phyloP scores from a whole-genome alignment of 192 early-diverging fungal species.

The Gamsiella multidivaricata region DNA sequence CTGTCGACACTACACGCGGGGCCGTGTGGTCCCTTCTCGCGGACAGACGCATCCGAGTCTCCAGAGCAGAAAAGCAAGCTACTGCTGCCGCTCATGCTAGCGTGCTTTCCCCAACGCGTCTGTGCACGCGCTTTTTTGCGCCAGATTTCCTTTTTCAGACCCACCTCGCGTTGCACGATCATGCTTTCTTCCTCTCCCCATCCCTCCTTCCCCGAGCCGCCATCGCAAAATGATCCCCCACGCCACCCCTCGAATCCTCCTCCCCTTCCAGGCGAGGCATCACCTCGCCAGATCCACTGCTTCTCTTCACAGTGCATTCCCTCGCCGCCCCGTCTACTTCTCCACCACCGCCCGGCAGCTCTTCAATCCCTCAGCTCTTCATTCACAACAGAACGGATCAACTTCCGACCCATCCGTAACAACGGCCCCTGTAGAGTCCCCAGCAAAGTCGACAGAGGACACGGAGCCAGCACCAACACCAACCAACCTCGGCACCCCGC shows the following conservation, averaged over 20 bases:
- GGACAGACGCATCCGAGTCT: too few relatives aligned
- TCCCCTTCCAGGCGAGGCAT: too few relatives aligned
- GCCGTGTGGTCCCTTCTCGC: too few relatives aligned
- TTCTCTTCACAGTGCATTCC: constrained; percentile 14
- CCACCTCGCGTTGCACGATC: constrained; percentile 1
- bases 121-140: too few relatives aligned
- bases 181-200: background rate
- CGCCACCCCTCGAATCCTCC: too few relatives aligned
- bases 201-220: too few relatives aligned
- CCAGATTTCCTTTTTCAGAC: constrained; percentile 13
- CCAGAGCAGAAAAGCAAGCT: too few relatives aligned
- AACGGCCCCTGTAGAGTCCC: background rate
- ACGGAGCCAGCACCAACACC: constrained; percentile 14
- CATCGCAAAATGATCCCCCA: too few relatives aligned
- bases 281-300: too few relatives aligned
- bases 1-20: too few relatives aligned
- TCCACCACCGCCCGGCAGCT: constrained; percentile 31
- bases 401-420: background rate
- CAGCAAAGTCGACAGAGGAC: background rate
- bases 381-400: background rate
- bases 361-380: background rate
- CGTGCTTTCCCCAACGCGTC: too few relatives aligned
- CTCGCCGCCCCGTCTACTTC: constrained; percentile 32
- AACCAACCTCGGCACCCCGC: constrained; percentile 29
- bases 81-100: too few relatives aligned